Percentiles rank a stretch among this genome's conserved stretches.
Conservation (phyloP, 805 yeast species). For the Saccharomyces paradoxus region DNA sequence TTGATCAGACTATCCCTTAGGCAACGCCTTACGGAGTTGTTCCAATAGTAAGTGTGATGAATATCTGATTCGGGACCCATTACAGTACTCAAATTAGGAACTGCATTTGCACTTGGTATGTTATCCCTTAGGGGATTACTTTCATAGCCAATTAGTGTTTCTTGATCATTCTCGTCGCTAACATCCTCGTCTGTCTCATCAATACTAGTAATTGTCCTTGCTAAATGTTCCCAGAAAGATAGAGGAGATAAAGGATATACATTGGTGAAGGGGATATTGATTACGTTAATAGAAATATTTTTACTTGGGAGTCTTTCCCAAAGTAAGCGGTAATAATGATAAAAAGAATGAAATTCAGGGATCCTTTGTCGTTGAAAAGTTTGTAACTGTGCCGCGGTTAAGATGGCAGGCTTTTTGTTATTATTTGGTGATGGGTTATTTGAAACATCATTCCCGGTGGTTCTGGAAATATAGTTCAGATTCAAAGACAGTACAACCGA, state of each 20-base stretch:
- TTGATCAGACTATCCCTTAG: conserved; percentile 6
- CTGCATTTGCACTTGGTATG: neutral
- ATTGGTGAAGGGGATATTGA: conserved; percentile 30
- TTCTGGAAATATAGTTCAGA: conserved; percentile 17
- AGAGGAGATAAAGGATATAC: conserved; percentile 26
- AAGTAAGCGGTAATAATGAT: conserved; percentile 21
- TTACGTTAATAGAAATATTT: conserved; percentile 22
- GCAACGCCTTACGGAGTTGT: conserved; percentile 18
- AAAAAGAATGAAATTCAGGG: conserved; percentile 27
- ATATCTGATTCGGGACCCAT: neutral
- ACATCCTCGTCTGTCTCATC: neutral
- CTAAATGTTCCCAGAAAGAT: conserved; percentile 16
- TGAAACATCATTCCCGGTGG: conserved; percentile 7
- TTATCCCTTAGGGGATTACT: neutral
- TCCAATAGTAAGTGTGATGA: conserved; percentile 18
- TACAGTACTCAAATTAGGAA: neutral
- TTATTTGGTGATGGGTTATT: conserved; percentile 4
- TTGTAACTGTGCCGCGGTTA: conserved; percentile 20
- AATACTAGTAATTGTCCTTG: neutral
- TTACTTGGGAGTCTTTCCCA: conserved; percentile 29
- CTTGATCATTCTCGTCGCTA: conserved; percentile 18
- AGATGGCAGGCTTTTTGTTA: conserved; percentile 15
- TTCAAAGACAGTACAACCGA: conserved; percentile 22
- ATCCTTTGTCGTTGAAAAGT: conserved; percentile 18
- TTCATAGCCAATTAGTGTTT: conserved; percentile 20